Conservation (phyloP, 352 stramenopile species). For the Phytophthora chlamydospora region DNA sequence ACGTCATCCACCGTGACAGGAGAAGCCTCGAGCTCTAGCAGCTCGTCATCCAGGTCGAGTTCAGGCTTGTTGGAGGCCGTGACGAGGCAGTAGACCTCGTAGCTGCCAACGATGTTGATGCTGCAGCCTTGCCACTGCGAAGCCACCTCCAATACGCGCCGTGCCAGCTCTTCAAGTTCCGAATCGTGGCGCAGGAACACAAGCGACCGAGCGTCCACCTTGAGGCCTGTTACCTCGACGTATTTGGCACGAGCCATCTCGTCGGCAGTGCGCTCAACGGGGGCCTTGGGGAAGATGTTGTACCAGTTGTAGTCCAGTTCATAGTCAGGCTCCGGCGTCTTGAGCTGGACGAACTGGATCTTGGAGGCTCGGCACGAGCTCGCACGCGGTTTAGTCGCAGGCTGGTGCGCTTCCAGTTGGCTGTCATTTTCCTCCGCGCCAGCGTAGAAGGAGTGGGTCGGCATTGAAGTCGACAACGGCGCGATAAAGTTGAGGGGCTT, state of each 20-base stretch:
- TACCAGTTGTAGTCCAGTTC: constrained; percentile 82
- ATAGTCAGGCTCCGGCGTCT: constrained; percentile 64
- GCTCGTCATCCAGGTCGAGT: constrained; percentile 36
- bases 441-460: constrained; percentile 19
- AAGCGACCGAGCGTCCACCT: constrained; percentile 62
- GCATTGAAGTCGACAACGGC: constrained; percentile 14
- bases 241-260: constrained; percentile 59
- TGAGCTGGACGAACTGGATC: constrained; percentile 57
- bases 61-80: constrained; percentile 45
- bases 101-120: constrained; percentile 65
- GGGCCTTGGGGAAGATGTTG: constrained; percentile 82
- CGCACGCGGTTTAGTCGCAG: constrained; percentile 1
- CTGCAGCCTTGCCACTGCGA: constrained; percentile 73
- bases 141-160: constrained; percentile 56
- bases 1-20: constrained; percentile 61
- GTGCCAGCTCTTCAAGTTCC: constrained; percentile 53
- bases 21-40: constrained; percentile 36
- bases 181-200: constrained; percentile 67
- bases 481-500: constrained; percentile 26
- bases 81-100: constrained; percentile 74
- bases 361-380: constrained; percentile 23
- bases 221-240: constrained; percentile 55
- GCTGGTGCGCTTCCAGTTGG: constrained; percentile 1
- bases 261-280: constrained; percentile 33
- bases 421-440: constrained; percentile 26